Evolutionary conservation across 2,329 filamentous ascomycete genomes (phyloP).

Genomic region (Diaporthe sp.): DNA sequence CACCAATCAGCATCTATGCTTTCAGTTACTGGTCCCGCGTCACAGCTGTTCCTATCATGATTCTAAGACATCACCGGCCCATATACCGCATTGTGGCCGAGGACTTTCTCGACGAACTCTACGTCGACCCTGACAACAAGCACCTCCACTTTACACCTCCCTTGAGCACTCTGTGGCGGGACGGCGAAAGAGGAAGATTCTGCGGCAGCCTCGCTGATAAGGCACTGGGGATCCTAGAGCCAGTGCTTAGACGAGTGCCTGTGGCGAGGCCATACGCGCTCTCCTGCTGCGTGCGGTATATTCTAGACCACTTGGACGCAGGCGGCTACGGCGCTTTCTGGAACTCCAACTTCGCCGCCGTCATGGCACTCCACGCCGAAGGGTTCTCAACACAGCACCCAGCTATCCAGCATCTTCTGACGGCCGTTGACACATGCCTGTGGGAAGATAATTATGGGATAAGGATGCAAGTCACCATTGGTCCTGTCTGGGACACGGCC

Average conservation of each 20-base stretch:
- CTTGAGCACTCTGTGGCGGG: neutral
- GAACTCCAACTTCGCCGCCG: constrained; percentile 13
- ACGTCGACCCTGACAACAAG: neutral
- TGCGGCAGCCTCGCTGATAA: neutral
- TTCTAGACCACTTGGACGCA: constrained; percentile 35
- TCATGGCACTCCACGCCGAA: constrained; percentile 12
- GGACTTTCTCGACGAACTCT: constrained; percentile 1
- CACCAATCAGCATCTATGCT: neutral
- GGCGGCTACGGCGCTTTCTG: constrained; percentile 21
- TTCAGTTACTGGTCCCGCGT: neutral
- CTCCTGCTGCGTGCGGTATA: constrained; percentile 42
- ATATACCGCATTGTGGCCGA: neutral
- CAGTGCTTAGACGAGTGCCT: neutral
- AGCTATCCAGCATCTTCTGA: constrained; percentile 36
- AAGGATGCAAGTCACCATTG: constrained; percentile 42
- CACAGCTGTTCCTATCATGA: neutral
- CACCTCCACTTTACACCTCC: neutral
- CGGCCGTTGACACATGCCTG: constrained; percentile 42
- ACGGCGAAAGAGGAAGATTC: neutral
- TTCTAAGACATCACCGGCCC: neutral
- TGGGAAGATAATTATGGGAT: constrained; percentile 41
- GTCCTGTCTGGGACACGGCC: constrained; percentile 48
- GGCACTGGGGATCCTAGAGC: neutral
- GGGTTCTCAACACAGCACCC: constrained; percentile 13
- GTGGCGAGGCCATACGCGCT: constrained; percentile 36